phyloP scores from a whole-genome alignment of 2,329 filamentous ascomycete genomes.

The Claviceps sp. region DNA sequence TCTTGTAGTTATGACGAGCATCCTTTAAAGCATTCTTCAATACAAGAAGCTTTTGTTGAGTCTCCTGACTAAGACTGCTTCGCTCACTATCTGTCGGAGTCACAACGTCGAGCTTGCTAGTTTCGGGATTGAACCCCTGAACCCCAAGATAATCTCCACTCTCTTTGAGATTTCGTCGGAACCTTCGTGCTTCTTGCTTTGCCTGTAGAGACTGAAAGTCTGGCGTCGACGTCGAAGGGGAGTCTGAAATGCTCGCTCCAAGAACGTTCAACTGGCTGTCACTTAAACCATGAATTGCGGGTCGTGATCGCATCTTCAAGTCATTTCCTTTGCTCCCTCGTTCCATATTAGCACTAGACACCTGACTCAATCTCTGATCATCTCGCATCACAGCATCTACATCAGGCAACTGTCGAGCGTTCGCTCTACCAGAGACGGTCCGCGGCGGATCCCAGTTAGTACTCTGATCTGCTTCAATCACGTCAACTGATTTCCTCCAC shows the following conservation, averaged over 20 bases:
- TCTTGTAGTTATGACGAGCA: constrained; percentile 20
- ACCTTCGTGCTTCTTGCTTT: constrained; percentile 19
- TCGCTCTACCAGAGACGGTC: constrained; percentile 10
- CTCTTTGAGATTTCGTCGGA: constrained; percentile 33
- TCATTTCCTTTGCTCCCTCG: constrained; percentile 3
- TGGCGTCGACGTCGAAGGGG: neutral
- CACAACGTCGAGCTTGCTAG: constrained; percentile 37
- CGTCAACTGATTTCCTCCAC: constrained; percentile 9
- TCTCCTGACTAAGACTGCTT: constrained; percentile 19
- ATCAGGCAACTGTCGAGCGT: neutral
- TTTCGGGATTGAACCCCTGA: constrained; percentile 43
- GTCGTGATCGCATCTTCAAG: neutral
- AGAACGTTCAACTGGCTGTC: neutral
- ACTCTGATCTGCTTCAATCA: constrained; percentile 17
- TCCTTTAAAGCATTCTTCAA: constrained; percentile 21
- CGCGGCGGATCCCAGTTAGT: constrained; percentile 24
- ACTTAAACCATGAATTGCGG: neutral
- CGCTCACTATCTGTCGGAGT: constrained; percentile 35
- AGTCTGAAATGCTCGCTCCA: neutral
- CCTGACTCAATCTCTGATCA: constrained; percentile 11
- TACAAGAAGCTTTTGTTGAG: constrained; percentile 18
- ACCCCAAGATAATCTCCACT: constrained; percentile 47
- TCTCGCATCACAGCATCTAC: neutral
- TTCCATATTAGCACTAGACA: constrained; percentile 4
- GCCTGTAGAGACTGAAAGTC: constrained; percentile 10